A percentile compares a stretch with the other conserved stretches of the same genome.
Conservation (phyloP, 805 yeast genomes). For the Candida orba region DNA sequence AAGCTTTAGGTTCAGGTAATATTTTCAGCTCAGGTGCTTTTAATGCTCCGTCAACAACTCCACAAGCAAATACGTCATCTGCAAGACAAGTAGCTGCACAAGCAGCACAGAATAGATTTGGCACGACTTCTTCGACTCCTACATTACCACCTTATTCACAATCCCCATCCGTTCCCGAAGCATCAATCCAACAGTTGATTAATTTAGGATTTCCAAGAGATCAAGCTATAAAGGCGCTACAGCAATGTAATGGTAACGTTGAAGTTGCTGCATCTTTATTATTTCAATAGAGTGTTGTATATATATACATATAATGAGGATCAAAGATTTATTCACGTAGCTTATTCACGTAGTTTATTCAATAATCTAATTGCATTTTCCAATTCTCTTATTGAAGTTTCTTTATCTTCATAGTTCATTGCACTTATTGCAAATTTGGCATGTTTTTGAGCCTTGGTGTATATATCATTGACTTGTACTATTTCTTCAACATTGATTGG, state of each 20-base stretch:
- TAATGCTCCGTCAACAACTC: slow-evolving; percentile 2
- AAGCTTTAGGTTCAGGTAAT: slow-evolving; percentile 2
- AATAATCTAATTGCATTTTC: slow-evolving; percentile 42
- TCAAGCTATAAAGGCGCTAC: slow-evolving; percentile 60
- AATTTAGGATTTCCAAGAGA: slow-evolving; percentile 64
- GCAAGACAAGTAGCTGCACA: slow-evolving; percentile 1
- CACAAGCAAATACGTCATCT: slow-evolving; percentile 2
- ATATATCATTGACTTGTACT: slow-evolving; percentile 47
- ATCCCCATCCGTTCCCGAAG: slow-evolving; percentile 26
- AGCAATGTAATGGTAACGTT: slow-evolving; percentile 64
- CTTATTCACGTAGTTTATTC: slow-evolving; percentile 1
- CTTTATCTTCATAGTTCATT: slow-evolving; percentile 65
- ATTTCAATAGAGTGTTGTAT: slow-evolving; percentile 31
- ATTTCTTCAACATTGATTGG: slow-evolving; percentile 36
- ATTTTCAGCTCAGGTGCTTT: slow-evolving; percentile 8
- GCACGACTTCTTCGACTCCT: no score
- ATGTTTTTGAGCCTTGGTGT: slow-evolving; percentile 54
- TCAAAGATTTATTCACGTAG: background rate
- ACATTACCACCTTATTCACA: background rate
- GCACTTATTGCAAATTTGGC: slow-evolving; percentile 78
- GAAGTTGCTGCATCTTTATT: slow-evolving; percentile 82
- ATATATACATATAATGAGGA: no score
- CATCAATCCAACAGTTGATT: slow-evolving; percentile 39
- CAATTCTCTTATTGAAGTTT: slow-evolving; percentile 60
- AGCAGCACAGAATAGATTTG: background rate